Conservation (phyloP, 2,329 filamentous ascomycete species). For the Venturia oleaginea region DNA sequence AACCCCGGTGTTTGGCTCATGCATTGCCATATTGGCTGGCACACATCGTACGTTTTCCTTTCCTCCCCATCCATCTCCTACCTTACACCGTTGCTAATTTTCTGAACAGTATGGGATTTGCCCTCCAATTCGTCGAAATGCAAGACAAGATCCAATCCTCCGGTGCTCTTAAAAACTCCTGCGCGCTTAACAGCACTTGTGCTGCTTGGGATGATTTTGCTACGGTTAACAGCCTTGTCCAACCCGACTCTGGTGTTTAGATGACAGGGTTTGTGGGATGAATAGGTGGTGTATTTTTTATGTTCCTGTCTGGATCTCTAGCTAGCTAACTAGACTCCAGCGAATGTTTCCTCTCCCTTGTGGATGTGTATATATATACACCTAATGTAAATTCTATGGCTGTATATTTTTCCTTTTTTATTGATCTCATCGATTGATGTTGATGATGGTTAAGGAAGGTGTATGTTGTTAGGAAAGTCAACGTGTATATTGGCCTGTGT, state of each 20-base stretch:
- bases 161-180: conserved; percentile 9
- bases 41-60: conserved; percentile 8
- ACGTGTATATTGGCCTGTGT: not conserved
- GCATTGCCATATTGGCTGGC: conserved; percentile 30
- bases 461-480: not conserved
- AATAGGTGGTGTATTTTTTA: not conserved
- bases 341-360: not conserved
- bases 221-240: not conserved
- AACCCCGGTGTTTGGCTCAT: conserved; percentile 30
- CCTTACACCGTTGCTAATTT: not conserved
- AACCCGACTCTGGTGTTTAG: conserved; percentile 14
- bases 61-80: not conserved
- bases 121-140: conserved; percentile 15
- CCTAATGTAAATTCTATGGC: not conserved
- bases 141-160: conserved; percentile 11
- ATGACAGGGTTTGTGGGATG: too few relatives aligned
- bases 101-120: conserved; percentile 12
- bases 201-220: conserved; percentile 11
- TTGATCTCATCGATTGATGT: not conserved
- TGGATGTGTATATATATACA: not conserved
- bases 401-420: not conserved
- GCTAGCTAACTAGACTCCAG: not conserved
- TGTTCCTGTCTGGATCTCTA: not conserved
- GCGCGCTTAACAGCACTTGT: conserved; percentile 10
- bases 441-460: not conserved